phyloP scores from a whole-genome alignment of 176 grass and related monocot genomes.

The Olyra latifolia region DNA sequence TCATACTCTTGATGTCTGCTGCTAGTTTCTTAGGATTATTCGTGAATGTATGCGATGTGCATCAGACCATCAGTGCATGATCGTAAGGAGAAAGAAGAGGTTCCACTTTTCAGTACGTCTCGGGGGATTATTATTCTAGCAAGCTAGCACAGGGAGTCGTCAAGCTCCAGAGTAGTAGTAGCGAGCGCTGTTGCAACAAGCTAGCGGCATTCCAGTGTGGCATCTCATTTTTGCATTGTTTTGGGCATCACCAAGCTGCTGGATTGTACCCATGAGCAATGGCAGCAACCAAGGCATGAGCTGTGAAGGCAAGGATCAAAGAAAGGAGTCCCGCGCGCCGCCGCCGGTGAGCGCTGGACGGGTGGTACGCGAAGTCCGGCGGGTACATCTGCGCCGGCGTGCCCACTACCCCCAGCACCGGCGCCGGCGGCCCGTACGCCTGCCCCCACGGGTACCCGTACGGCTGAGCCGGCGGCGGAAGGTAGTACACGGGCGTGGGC shows the following conservation, averaged over 20 bases:
- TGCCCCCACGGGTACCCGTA: constrained; percentile 34
- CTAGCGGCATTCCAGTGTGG: no score
- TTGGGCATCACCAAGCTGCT: background rate
- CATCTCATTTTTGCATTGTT: no score
- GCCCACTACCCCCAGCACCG: background rate
- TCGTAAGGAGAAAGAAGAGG: no score
- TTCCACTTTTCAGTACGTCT: no score
- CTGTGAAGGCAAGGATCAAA: background rate
- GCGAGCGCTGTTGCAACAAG: no score
- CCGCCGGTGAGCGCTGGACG: constrained; percentile 23
- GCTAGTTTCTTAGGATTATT: no score
- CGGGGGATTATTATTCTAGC: no score
- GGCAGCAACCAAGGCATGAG: constrained; percentile 4
- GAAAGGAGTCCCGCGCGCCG: background rate
- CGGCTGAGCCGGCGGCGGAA: constrained; percentile 17
- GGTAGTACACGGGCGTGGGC: background rate
- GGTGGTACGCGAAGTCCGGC: constrained; percentile 21
- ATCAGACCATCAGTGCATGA: no score
- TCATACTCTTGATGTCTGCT: no score
- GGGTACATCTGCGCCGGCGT: constrained; percentile 40
- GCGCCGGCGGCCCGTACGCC: constrained; percentile 24
- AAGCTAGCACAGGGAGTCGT: no score
- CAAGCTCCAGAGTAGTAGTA: no score
- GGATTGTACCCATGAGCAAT: background rate
- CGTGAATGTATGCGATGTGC: no score